phyloP scores from a whole-genome alignment of 352 stramenopile species.

The Phytophthora citricola region DNA sequence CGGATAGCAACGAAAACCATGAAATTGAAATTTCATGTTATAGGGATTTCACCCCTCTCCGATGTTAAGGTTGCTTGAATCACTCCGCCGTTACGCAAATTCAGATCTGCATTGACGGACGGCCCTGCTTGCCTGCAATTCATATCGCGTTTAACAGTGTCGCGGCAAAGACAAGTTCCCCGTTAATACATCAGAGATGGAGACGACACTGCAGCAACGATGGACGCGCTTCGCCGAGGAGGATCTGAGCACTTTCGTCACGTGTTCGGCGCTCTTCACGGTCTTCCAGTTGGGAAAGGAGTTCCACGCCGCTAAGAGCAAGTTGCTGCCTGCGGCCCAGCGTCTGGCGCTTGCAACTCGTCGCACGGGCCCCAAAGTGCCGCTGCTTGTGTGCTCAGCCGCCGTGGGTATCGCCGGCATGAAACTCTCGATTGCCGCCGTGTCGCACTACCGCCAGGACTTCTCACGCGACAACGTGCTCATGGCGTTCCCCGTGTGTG shows the following conservation, averaged over 20 bases:
- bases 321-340: slow-evolving; percentile 11
- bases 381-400: slow-evolving; percentile 43
- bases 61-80: too few relatives aligned
- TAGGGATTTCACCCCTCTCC: too few relatives aligned
- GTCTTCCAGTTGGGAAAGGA: slow-evolving; percentile 39
- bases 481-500: slow-evolving; percentile 58
- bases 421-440: slow-evolving; percentile 56
- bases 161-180: slow-evolving; percentile 19
- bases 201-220: slow-evolving; percentile 40
- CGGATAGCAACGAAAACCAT: too few relatives aligned
- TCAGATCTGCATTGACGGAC: slow-evolving; percentile 6
- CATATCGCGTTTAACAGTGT: slow-evolving; percentile 29
- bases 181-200: slow-evolving; percentile 21
- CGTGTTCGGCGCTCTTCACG: slow-evolving; percentile 39
- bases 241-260: slow-evolving; percentile 43
- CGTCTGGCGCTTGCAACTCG: slow-evolving; percentile 41
- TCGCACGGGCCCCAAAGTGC: slow-evolving; percentile 46
- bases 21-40: too few relatives aligned
- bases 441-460: slow-evolving; percentile 58
- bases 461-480: slow-evolving; percentile 63
- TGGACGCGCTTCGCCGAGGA: slow-evolving; percentile 57
- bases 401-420: slow-evolving; percentile 62
- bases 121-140: slow-evolving; percentile 12
- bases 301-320: slow-evolving; percentile 22
- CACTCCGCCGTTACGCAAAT: slow-evolving; percentile 15